Evolutionary conservation across 345 rosid genomes (phyloP).

Genomic region (Toxicodendron radicans): DNA sequence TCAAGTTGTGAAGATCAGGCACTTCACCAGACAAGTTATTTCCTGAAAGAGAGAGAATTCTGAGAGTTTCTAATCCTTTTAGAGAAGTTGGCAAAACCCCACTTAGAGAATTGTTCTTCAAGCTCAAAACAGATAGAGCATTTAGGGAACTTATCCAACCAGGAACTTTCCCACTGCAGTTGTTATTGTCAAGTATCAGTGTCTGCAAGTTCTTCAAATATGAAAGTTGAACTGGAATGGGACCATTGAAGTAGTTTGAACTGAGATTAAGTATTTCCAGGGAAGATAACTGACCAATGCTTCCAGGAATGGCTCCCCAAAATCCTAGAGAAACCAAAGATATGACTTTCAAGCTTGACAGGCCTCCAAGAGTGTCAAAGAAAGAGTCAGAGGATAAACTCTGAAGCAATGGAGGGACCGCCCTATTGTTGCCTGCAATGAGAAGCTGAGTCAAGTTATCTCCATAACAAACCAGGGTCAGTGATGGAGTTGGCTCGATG

Average conservation of each 20-base stretch:
- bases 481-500: conserved; percentile 40
- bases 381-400: conserved; percentile 36
- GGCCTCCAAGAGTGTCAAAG: conserved; percentile 33
- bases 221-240: conserved; percentile 43
- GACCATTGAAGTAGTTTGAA: conserved; percentile 50
- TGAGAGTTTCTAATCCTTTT: conserved; percentile 32
- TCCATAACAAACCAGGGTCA: conserved; percentile 51
- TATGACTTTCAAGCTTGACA: conserved; percentile 55
- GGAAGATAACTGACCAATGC: conserved; percentile 40
- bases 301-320: conserved; percentile 47
- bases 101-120: conserved; percentile 51
- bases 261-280: conserved; percentile 59
- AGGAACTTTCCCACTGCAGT: conserved; percentile 47
- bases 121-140: conserved; percentile 47
- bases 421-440: conserved; percentile 37
- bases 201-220: conserved; percentile 48
- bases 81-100: conserved; percentile 51
- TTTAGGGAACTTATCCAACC: conserved; percentile 40
- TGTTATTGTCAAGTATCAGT: conserved; percentile 51
- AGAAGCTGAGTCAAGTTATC: conserved; percentile 62
- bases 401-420: conserved; percentile 29
- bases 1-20: conserved; percentile 47
- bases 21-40: conserved; percentile 53
- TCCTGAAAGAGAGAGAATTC: conserved; percentile 39
- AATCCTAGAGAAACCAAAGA: conserved; percentile 57